phyloP scores from a whole-genome alignment of 2,329 filamentous ascomycete species.

The Polychaeton citri region DNA sequence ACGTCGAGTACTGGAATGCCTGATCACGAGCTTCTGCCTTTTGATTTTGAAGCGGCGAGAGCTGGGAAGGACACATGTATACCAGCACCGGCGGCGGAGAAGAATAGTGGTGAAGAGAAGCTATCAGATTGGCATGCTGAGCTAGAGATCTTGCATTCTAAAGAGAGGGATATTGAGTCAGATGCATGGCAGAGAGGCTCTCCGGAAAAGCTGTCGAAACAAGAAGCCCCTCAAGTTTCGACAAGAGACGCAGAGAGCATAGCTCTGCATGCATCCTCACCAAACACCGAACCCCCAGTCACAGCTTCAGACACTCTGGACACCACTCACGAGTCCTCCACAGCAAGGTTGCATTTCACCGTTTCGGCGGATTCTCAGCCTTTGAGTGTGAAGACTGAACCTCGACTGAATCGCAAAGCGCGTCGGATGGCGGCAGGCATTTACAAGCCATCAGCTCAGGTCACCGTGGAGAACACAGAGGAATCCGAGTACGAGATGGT shows the following conservation, averaged over 20 bases:
- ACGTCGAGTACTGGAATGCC: conserved; percentile 1
- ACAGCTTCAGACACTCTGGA: not conserved
- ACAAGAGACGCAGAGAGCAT: not conserved
- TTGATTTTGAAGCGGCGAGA: conserved; percentile 1
- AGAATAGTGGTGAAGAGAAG: not conserved
- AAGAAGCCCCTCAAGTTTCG: not conserved
- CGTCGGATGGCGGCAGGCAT: conserved; percentile 9
- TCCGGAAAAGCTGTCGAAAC: not conserved
- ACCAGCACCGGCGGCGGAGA: conserved; percentile 1
- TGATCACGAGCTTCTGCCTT: conserved; percentile 6
- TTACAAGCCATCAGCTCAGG: conserved; percentile 3
- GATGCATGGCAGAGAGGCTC: not conserved
- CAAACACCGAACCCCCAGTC: conserved; percentile 1
- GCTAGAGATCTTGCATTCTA: not conserved
- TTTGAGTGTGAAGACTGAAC: conserved; percentile 1
- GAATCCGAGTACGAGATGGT: conserved; percentile 7
- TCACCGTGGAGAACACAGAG: not conserved
- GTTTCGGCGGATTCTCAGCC: not conserved
- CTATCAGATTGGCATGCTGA: conserved; percentile 1
- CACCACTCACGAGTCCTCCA: not conserved
- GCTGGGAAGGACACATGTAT: conserved; percentile 1
- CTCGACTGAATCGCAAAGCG: conserved; percentile 4
- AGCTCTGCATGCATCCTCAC: not conserved
- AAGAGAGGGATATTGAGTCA: no score
- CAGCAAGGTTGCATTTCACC: not conserved